phyloP scores from a whole-genome alignment of 257 asterid genomes.

The Solanum sitiens region DNA sequence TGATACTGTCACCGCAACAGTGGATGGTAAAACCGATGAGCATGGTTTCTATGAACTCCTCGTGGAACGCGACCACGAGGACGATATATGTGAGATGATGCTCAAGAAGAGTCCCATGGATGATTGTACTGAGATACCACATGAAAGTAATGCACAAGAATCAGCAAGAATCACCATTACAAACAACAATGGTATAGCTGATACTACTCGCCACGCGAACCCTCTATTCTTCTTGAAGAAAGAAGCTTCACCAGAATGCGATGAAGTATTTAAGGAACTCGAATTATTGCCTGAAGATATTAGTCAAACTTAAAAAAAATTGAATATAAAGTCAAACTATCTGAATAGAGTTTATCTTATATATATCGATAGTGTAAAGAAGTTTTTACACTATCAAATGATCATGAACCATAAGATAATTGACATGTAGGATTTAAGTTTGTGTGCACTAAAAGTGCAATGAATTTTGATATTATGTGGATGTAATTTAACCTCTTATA shows the following conservation, averaged over 20 bases:
- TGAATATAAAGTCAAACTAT: neutral
- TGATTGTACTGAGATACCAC: conserved; percentile 36
- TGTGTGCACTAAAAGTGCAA: neutral
- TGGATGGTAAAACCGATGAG: conserved; percentile 26
- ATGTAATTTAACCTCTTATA: neutral
- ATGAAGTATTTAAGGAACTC: conserved; percentile 30
- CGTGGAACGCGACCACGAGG: conserved; percentile 46
- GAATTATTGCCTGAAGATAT: neutral
- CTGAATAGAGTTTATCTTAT: neutral
- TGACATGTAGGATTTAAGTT: neutral
- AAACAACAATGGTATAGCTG: conserved; percentile 31
- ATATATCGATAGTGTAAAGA: neutral
- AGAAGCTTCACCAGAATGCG: conserved; percentile 14
- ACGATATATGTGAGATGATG: conserved; percentile 37
- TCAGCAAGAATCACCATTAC: conserved; percentile 20
- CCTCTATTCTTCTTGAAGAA: conserved; percentile 36
- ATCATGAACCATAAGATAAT: neutral
- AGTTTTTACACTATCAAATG: neutral
- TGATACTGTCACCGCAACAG: conserved; percentile 18
- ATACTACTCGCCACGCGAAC: conserved; percentile 23
- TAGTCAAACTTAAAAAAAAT: neutral
- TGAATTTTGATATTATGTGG: neutral
- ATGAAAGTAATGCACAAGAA: conserved; percentile 29
- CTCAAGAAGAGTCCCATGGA: conserved; percentile 37
- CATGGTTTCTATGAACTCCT: conserved; percentile 25